Base-by-base conservation (phyloP, 2,329 filamentous ascomycete genomes). In the Pezicula radicicola region DNA sequence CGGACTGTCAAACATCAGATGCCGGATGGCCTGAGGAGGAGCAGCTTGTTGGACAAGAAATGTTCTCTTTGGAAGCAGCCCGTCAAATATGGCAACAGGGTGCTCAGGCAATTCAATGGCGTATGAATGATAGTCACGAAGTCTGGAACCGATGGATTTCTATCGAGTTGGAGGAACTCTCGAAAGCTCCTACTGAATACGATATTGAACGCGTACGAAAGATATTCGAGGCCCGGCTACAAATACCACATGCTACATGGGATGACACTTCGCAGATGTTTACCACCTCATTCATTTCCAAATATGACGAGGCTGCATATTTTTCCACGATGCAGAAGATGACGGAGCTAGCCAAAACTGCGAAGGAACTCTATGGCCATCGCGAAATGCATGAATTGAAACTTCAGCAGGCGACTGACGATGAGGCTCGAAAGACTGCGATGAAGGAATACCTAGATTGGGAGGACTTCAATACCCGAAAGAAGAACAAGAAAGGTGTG, bases 61-160 rank as follows among this genome's bases (percentile, higher is more conserved):
- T 89, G 39, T 93, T 94, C 68, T 82, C 82, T 6, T 80, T 87
- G 56, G 81, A 86, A 33, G 71, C 80, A 44, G 81, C 88, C 43
- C 71, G 89, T 49, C 80, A 82, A 49, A 77, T 89, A 1, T 89
- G 89, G 79, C 81, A 85, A 65, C 79, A 88, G 62, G 89, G 83
- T 35, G 84, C 89, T 59, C 79, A 85, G 55, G 81, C 83, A 40
- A 88, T 89, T 49, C 83, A 85, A 64, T 89, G 86, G 69, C 86
- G 88, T 55, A 74, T 94, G 52, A 81, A 81, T 64, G 88, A 91
- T 66, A 93, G 89, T 64, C 85, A 91, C 65, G 70, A 84, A 51
- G 78, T 94, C 10, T 95, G 89, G 89, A 82, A 92, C 64, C 83
- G 85, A 57, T 93, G 88, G 79, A 77, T 90, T 41, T 82, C 85